Conservation (phyloP, 305 asterid genomes). For the Rubia balearica region DNA sequence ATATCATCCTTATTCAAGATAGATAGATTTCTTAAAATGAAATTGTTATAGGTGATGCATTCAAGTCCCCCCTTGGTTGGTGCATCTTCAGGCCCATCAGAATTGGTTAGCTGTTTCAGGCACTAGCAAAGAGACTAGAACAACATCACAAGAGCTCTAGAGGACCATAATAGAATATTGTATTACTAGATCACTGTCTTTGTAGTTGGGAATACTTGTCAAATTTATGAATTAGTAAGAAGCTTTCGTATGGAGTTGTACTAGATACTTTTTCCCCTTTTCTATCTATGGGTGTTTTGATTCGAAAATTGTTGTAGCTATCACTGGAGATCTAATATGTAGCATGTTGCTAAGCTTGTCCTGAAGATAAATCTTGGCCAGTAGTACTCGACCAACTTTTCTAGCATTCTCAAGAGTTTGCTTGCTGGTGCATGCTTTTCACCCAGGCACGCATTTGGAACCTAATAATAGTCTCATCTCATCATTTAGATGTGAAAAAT, state of each 20-base stretch:
- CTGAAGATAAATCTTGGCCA: neutral
- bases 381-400: neutral
- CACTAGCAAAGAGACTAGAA: constrained; percentile 62
- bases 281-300: neutral
- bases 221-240: constrained; percentile 12
- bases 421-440: neutral
- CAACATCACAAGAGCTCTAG: constrained; percentile 37
- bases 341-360: neutral
- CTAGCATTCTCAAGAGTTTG: neutral
- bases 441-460: neutral
- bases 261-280: neutral
- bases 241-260: constrained; percentile 15
- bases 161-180: constrained; percentile 29
- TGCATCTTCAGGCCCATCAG: constrained; percentile 51
- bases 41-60: constrained; percentile 52
- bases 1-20: constrained; percentile 90
- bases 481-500: neutral
- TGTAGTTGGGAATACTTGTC: constrained; percentile 7
- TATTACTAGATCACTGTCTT: constrained; percentile 4
- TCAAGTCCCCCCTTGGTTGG: constrained; percentile 47
- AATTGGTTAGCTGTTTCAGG: constrained; percentile 44
- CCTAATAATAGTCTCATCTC: neutral
- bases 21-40: constrained; percentile 61
- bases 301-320: neutral
- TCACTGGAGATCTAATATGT: neutral